Evolutionary conservation across 345 rosid genomes (phyloP).

Genomic region (Cochlearia excelsa): DNA sequence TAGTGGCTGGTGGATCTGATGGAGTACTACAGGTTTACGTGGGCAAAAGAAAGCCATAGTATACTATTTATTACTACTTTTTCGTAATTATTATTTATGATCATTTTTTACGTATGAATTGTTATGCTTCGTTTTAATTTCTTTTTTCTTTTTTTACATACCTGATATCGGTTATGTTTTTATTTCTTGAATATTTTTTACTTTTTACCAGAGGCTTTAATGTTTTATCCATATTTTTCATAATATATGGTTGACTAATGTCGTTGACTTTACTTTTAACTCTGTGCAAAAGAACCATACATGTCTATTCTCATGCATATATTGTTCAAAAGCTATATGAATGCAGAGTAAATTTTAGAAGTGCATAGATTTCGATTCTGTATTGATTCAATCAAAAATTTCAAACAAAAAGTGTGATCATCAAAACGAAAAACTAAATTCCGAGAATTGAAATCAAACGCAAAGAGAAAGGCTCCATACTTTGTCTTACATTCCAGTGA

Average conservation of each 20-base stretch:
- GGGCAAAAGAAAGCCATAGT: conserved; percentile 53
- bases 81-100: not conserved
- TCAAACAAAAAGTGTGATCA: conserved; percentile 17
- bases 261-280: no score
- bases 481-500: conserved; percentile 46
- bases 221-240: no score
- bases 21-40: conserved; percentile 64
- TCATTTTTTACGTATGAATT: not conserved
- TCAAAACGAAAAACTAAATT: conserved; percentile 14
- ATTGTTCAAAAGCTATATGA: no score
- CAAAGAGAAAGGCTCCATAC: not conserved
- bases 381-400: conserved; percentile 20
- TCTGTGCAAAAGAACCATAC: no score
- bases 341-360: not conserved
- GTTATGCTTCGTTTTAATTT: conserved; percentile 16
- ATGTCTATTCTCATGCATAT: no score
- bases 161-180: conserved; percentile 2
- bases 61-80: conserved; percentile 10
- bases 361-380: conserved; percentile 15
- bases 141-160: not conserved
- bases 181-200: not conserved
- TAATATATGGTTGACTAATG: no score
- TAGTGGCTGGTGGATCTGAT: conserved; percentile 84
- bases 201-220: not conserved
- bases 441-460: conserved; percentile 11